Evolutionary conservation across 306 rosid species (phyloP).

Genomic region (Albizia julibrissin): DNA sequence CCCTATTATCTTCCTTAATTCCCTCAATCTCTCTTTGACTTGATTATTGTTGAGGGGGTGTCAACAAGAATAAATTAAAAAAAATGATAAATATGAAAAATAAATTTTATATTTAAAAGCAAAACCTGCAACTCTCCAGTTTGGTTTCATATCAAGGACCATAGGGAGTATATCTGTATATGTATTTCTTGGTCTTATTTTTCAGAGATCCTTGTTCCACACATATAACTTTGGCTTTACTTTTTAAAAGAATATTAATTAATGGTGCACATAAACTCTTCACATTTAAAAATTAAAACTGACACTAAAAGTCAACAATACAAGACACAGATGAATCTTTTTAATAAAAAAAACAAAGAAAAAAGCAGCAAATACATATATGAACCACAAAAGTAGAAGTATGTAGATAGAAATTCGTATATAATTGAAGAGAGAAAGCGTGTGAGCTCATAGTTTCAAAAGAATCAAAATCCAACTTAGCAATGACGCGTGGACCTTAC

Average conservation of each 20-base stretch:
- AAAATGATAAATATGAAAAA: too few species aligned
- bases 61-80: too few species aligned
- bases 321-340: background rate
- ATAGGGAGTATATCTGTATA: too few species aligned
- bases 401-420: background rate
- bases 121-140: too few species aligned
- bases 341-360: too few species aligned
- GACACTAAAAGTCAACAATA: background rate
- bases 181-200: too few species aligned
- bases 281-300: background rate
- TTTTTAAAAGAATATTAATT: background rate
- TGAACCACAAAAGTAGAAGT: background rate
- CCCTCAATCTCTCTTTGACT: too few species aligned
- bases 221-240: constrained; percentile 22
- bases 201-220: background rate
- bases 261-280: background rate
- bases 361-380: background rate
- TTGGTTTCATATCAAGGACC: too few species aligned
- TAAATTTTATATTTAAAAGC: too few species aligned
- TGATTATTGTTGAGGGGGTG: too few species aligned
- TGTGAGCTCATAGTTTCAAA: constrained; percentile 36
- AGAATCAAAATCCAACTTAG: constrained; percentile 53
- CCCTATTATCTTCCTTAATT: too few species aligned
- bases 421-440: constrained; percentile 9
- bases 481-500: constrained; percentile 78